Base-by-base conservation (phyloP, 1,284 basidiomycete species). In the Cutaneotrichosporon dermatis region DNA sequence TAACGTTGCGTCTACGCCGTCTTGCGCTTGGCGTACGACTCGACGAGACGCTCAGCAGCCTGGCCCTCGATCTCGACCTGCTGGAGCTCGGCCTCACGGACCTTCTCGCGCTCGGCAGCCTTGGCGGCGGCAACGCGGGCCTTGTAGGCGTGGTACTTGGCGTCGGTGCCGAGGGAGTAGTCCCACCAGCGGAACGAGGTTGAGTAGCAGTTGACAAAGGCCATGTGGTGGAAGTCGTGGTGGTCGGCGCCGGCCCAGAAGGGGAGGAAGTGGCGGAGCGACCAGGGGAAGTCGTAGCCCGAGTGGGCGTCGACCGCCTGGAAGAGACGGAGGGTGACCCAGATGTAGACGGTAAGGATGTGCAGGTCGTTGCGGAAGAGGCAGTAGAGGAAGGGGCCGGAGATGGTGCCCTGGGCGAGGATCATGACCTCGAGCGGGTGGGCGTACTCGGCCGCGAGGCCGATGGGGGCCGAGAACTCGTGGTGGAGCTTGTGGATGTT, bases 211-310 rank as follows among this genome's bases (percentile, higher is more conserved):
- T 78, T 76, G 57, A 69, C 68, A 57, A 75, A 74, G 2, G 72
- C 69, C 64, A 65, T 64, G 80, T 94, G 91, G 78, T 94, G 92
- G 84, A 91, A 94, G 75, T 93, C 94, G 79, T 97, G 94, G 82
- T 97, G 94, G 74, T 99, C 96, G 0, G 95, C 96, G 53, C 96
- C 95, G 33, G 92, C 92, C 95, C 95, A 99, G 84, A 98, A 92
- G 4, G 95, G 95, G 36, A 99, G 62, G 72, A 92, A 88, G 82
- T 95, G 87, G 71, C 93, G 88, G 63, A 99, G 82, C n/a, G 91
- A 95, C 92, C 92, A 95, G 4, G 92, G 92, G 84, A 96, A 96
- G 79, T 96, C 92, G 77, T 97, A 98, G 58, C 95, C 95, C 52
- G 88, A 91, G 85, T 99, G 95, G 1, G 96, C 88, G 72, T 99